Evolutionary conservation across 176 grass and related monocot genomes (phyloP), one percentile per base, ranked within the genome.

Genomic region (Typha latifolia): DNA sequence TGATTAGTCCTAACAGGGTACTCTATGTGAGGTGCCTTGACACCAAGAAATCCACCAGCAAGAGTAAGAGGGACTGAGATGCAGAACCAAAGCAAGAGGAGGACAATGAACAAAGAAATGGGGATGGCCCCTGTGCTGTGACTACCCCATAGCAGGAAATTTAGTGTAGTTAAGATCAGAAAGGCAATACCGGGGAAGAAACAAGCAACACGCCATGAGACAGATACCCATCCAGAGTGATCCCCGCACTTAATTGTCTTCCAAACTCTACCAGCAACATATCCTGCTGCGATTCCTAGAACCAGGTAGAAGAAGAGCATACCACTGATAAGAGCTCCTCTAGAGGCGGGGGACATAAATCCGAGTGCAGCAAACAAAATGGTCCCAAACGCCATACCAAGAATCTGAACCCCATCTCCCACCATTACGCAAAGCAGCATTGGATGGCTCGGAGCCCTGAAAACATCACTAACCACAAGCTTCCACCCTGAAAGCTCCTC

Each of bases 401-500:
- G 88, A 51, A 91, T 91, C 80, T 91, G 88, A 48, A 91, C 77
- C 10, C 88, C 88, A 14, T 91, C 83, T 22, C 88, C 88, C 26
- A 91, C 88, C 88, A 91, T 79, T 52, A 86, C 65, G 11, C 88
- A 91, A 12, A 91, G 88, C 73, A 91, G 67, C 70, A 78, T 78
- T 5, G 88, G 83, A 64, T 86, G 79, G 88, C 74, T 86, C 5
- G 88, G 88, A 0, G 80, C 80, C 1, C 88, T 78, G 84, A 91
- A 91, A 29, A 91, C 83, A 61, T 91, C 88, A 14, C 88, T 85
- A 49, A 91, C 88, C 2, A 91, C 84, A 14, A 91, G 88, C 80
- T 91, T 91, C 88, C 88, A 91, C 12, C 88, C 88, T 12, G 88
- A 91, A 29, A 91, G 84, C 70, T 91, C 88, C 84, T 86, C 88